phyloP scores from a whole-genome alignment of 495 filamentous ascomycete genomes.

The Pseudomonodictys pantanalensis region DNA sequence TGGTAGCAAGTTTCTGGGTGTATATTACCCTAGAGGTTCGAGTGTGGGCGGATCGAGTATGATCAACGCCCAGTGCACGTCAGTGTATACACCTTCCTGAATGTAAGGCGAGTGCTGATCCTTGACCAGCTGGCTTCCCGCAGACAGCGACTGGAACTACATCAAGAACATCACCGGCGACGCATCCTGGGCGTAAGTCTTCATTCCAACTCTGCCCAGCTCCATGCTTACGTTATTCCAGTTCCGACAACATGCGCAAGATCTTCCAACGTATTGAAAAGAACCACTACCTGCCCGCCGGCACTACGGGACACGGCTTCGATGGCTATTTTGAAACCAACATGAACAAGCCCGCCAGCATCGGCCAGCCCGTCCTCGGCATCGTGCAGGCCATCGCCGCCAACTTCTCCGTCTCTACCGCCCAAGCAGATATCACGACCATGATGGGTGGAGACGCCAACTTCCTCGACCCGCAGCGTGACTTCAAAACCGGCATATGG shows the following conservation, averaged over 20 bases:
- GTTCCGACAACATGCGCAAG: conserved; percentile 47
- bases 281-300: conserved; percentile 50
- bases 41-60: conserved; percentile 51
- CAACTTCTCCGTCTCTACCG: conserved; percentile 20
- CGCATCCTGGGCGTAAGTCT: conserved; percentile 42
- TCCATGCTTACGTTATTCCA: background rate
- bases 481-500: conserved; percentile 49
- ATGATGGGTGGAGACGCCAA: conserved; percentile 43
- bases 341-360: conserved; percentile 32
- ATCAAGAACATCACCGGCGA: conserved; percentile 52
- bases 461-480: conserved; percentile 39
- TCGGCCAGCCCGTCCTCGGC: conserved; percentile 35
- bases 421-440: background rate
- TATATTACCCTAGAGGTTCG: conserved; percentile 50
- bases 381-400: conserved; percentile 32
- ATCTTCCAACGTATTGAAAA: conserved; percentile 53
- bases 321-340: conserved; percentile 56
- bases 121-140: conserved; percentile 42
- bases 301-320: conserved; percentile 53
- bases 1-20: conserved; percentile 46
- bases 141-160: conserved; percentile 46
- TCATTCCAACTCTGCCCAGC: background rate
- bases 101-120: background rate
- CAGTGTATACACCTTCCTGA: conserved; percentile 34
- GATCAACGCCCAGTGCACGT: conserved; percentile 52